Conservation (phyloP, 805 yeast species). For the Yamadazyma sp. region DNA sequence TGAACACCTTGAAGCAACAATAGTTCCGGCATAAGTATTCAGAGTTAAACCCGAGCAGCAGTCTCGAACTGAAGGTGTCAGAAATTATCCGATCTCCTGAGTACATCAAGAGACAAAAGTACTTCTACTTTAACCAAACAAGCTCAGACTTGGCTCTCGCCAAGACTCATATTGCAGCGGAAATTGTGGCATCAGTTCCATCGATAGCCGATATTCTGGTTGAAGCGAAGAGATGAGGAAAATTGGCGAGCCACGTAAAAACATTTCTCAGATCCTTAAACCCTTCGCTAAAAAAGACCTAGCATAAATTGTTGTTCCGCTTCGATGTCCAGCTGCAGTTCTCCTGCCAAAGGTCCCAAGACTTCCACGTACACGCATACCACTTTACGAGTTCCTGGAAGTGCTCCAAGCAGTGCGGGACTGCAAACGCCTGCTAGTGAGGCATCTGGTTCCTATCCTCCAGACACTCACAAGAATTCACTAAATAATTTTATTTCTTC, state of each 20-base stretch:
- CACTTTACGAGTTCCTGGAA: background rate
- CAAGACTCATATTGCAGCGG: too few relatives aligned
- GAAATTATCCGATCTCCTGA: too few relatives aligned
- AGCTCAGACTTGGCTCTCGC: too few relatives aligned
- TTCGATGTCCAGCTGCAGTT: background rate
- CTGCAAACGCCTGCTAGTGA: background rate
- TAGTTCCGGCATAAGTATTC: too few relatives aligned
- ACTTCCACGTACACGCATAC: background rate
- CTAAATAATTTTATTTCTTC: slow-evolving; percentile 41
- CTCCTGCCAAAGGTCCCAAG: background rate
- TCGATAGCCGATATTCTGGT: background rate
- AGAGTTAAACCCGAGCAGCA: too few relatives aligned
- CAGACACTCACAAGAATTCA: slow-evolving; percentile 25
- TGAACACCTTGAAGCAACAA: too few relatives aligned
- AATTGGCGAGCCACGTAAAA: slow-evolving; percentile 2
- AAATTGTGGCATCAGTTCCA: background rate
- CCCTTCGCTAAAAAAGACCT: too few relatives aligned
- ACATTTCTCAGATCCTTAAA: background rate
- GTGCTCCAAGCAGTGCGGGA: background rate
- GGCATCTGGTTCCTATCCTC: slow-evolving; percentile 1
- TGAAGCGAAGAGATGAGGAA: background rate
- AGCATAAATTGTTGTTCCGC: too few relatives aligned
- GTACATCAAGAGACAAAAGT: too few relatives aligned
- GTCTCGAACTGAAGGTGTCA: too few relatives aligned
- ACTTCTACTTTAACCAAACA: too few relatives aligned